A percentile compares a stretch with the other conserved stretches of the same genome.
Evolutionary conservation across 257 asterid species (phyloP).

Genomic region (Solanum clarkiae): DNA sequence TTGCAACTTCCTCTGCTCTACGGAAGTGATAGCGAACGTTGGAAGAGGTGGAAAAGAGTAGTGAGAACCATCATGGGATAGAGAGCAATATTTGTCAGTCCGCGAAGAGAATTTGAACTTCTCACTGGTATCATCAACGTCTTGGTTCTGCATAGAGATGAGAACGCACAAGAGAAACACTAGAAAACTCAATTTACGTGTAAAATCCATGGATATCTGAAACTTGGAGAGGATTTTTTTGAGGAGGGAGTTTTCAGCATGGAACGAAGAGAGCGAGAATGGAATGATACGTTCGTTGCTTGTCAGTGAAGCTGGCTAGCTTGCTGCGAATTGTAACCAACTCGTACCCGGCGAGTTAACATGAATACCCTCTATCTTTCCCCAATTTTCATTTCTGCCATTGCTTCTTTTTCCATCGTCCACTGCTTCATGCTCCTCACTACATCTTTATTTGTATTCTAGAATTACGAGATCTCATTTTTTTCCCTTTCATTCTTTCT

Average conservation of each 20-base stretch:
- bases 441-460: neutral
- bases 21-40: neutral
- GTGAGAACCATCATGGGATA: neutral
- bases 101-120: neutral
- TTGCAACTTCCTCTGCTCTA: neutral
- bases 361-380: neutral
- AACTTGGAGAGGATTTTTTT: neutral
- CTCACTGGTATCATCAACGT: conserved; percentile 18
- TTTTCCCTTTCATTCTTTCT: neutral
- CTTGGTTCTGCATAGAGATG: conserved; percentile 34
- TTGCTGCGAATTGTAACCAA: neutral
- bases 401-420: neutral
- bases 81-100: neutral
- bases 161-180: conserved; percentile 38
- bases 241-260: neutral
- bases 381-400: neutral
- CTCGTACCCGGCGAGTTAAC: neutral
- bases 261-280: conserved; percentile 24
- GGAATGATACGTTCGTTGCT: conserved; percentile 11
- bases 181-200: conserved; percentile 28
- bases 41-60: neutral
- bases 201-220: conserved; percentile 27
- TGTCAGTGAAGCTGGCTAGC: neutral
- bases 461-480: neutral
- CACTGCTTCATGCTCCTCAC: too few relatives aligned